Evolutionary conservation across 495 filamentous ascomycete species (phyloP).

Genomic region (Talaromyces ruber): DNA sequence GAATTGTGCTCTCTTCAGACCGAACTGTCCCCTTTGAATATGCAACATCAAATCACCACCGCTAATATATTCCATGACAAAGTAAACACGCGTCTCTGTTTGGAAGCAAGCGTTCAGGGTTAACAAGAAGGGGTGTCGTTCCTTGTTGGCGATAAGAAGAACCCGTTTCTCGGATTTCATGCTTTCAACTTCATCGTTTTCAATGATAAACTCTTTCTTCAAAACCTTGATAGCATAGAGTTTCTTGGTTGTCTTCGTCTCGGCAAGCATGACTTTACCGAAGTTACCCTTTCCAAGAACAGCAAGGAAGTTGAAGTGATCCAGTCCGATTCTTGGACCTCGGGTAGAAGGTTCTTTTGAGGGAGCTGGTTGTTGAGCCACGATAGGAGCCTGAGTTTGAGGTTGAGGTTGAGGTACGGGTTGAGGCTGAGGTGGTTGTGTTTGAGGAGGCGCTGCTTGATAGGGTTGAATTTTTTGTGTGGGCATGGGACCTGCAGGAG

Average conservation of each 20-base stretch:
- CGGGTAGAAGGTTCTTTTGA: slow-evolving; percentile 48
- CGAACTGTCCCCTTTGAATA: slow-evolving; percentile 95
- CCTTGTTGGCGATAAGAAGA: slow-evolving; percentile 94
- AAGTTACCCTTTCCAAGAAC: slow-evolving; percentile 99
- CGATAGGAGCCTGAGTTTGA: slow-evolving; percentile 18
- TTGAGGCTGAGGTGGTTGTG: slow-evolving; percentile 22
- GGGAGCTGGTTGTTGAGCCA: slow-evolving; percentile 20
- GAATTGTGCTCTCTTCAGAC: slow-evolving; percentile 95
- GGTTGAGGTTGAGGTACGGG: slow-evolving; percentile 24
- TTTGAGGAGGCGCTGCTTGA: slow-evolving; percentile 31
- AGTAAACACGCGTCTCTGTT: slow-evolving; percentile 97
- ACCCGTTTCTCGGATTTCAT: slow-evolving; percentile 96
- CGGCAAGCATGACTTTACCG: slow-evolving; percentile 98
- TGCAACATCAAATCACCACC: slow-evolving; percentile 99
- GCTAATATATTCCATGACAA: slow-evolving; percentile 99
- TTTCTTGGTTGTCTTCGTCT: slow-evolving; percentile 85
- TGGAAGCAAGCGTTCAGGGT: slow-evolving; percentile 98
- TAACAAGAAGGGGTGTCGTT: slow-evolving; percentile 91
- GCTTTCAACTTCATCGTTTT: slow-evolving; percentile 99
- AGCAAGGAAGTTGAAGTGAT: slow-evolving; percentile 99
- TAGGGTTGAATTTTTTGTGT: slow-evolving; percentile 14
- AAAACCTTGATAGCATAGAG: slow-evolving; percentile 98
- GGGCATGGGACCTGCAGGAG: slow-evolving; percentile 17
- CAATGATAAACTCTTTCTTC: slow-evolving; percentile 99
- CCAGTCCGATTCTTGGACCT: slow-evolving; percentile 78